Evolutionary conservation across 768 basidiomycete species (phyloP), one percentile per base, ranked within the genome.

Genomic region (Amylocystis lapponica): DNA sequence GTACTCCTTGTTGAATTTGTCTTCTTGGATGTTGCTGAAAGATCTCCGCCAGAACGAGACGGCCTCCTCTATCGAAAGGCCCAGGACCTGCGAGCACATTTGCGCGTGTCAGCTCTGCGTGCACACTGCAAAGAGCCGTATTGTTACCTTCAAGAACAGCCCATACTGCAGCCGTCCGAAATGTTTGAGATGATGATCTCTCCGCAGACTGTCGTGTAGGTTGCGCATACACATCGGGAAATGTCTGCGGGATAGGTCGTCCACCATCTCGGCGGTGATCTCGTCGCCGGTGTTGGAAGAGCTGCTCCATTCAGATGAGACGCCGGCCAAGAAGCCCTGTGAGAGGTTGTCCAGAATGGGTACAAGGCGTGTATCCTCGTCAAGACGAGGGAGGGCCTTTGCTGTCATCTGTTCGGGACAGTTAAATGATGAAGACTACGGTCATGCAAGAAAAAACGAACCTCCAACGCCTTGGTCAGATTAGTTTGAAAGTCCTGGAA

Each of bases 1-100:
- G 74, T 97, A 84, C 59, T 96, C 88, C 60, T 98, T 99, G 70
- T 94, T 95, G 66, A 98, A 99, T 61, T 91, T 85, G 66, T 97
- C 92, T 46, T 97, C 95, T 9, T 83, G 80, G 42, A 90, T 79
- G 21, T 66, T 69, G 49, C 64, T 79, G 60, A 95, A 96, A 20
- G 87, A 83, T 58, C 82, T 87, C 41, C 90, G 72, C 96, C 96
- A 99, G 64, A 96, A 99, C 9, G 75, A 66, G 36, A 97, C 61
- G 1, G 96, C 93, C 65, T 99, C 96, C 13, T 99, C 95, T 27
- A 99, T 79, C 0, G 94, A 84, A 45, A 99, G 66, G 7, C 96
- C 96, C 44, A 98, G 70, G 2, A 89, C 88, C 95, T 96, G 20
- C 19, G 12, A 17, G n/a, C n/a, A n/a, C n/a, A 22, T 21, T 32